phyloP scores from a whole-genome alignment of 164 flowering plant genomes.

The Macadamia tetraphylla region DNA sequence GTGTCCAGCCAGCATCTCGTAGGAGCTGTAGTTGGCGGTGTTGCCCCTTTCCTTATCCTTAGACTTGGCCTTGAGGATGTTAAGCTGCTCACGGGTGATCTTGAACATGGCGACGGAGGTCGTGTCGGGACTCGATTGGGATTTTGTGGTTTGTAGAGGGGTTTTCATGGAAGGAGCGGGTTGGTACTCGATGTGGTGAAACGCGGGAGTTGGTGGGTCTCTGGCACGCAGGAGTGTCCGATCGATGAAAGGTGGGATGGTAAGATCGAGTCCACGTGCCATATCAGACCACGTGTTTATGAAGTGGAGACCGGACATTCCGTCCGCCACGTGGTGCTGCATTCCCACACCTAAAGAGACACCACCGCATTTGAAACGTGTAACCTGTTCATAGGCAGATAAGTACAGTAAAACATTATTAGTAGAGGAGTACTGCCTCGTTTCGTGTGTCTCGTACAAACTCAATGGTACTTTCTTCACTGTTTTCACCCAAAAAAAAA shows the following conservation, averaged over 20 bases:
- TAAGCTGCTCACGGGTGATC: conserved; percentile 39
- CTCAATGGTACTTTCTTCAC: no score
- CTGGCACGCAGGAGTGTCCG: conserved; percentile 58
- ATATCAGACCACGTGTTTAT: conserved; percentile 62
- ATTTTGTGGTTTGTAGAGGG: conserved; percentile 3
- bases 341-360: conserved; percentile 73
- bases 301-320: conserved; percentile 63
- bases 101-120: conserved; percentile 35
- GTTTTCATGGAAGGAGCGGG: conserved; percentile 36
- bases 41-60: conserved; percentile 34
- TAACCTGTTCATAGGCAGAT: conserved; percentile 8
- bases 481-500: no score
- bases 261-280: conserved; percentile 50
- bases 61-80: conserved; percentile 38
- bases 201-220: conserved; percentile 53
- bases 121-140: conserved; percentile 7
- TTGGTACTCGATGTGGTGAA: conserved; percentile 61
- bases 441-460: no score
- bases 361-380: conserved; percentile 26
- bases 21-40: conserved; percentile 33
- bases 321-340: conserved; percentile 77
- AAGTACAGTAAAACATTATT: no score
- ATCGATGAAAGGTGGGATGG: conserved; percentile 51
- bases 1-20: conserved; percentile 52
- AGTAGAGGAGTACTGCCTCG: no score